Conservation (phyloP, 768 basidiomycete species). For the Coprinopsis cinerea region DNA sequence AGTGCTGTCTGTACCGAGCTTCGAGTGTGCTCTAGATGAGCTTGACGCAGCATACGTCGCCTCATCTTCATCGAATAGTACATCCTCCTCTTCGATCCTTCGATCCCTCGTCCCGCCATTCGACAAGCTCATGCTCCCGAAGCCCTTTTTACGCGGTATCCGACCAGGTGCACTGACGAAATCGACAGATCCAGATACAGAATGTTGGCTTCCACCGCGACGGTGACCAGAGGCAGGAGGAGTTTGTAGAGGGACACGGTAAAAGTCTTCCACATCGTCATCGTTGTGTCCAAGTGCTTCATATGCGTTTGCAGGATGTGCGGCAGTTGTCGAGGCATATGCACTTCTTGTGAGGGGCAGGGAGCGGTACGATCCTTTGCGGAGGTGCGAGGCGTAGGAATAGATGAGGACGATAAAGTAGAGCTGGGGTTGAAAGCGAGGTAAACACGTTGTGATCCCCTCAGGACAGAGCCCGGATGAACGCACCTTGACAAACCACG, state of each 20-base stretch:
- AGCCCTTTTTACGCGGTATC: constrained; percentile 22
- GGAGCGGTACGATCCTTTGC: constrained; percentile 83
- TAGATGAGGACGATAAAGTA: constrained; percentile 90
- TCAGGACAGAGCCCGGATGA: background rate
- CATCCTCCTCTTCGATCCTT: constrained; percentile 43
- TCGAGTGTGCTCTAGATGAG: constrained; percentile 38
- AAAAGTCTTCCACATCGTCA: constrained; percentile 62
- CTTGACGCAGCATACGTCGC: constrained; percentile 35
- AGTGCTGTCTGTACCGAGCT: constrained; percentile 37
- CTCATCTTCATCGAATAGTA: constrained; percentile 62
- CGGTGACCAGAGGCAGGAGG: constrained; percentile 33
- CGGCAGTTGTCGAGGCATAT: constrained; percentile 24
- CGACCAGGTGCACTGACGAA: constrained; percentile 54
- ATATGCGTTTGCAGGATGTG: constrained; percentile 30
- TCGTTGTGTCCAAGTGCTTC: constrained; percentile 44
- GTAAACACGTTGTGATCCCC: constrained; percentile 10
- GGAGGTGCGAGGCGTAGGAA: constrained; percentile 89
- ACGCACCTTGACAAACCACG: constrained; percentile 86
- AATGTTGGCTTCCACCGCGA: constrained; percentile 26
- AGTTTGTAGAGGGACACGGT: constrained; percentile 55
- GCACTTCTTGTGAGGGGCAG: constrained; percentile 55
- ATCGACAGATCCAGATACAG: constrained; percentile 54
- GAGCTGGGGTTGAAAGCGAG: constrained; percentile 46
- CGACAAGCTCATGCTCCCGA: constrained; percentile 17
- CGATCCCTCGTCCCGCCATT: constrained; percentile 22